A percentile compares a stretch with the other conserved stretches of the same genome.
Conservation (phyloP, 1,284 basidiomycete genomes). For the Leccinum subrobustum region DNA sequence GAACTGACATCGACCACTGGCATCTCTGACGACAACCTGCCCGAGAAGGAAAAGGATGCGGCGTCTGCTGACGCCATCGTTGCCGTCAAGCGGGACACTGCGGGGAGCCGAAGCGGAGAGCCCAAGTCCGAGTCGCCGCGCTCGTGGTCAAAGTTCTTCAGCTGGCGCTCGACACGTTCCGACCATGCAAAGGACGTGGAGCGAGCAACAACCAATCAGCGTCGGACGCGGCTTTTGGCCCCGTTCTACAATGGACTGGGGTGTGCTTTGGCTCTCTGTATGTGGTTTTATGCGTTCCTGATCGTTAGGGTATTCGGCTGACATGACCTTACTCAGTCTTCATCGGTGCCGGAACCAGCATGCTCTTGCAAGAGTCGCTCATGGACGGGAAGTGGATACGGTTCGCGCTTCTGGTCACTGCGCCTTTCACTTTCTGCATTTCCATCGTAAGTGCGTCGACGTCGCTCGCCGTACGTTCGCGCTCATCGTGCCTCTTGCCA, state of each 20-base stretch:
- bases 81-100: slow-evolving; percentile 35
- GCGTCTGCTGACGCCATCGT: slow-evolving; percentile 17
- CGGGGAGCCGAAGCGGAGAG: slow-evolving; percentile 9
- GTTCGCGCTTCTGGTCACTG: slow-evolving; percentile 61
- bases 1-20: slow-evolving; percentile 51
- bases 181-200: slow-evolving; percentile 43
- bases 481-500: slow-evolving; percentile 39
- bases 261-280: slow-evolving; percentile 60
- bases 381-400: slow-evolving; percentile 55
- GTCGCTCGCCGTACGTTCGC: neutral
- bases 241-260: slow-evolving; percentile 78
- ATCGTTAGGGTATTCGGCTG: slow-evolving; percentile 7
- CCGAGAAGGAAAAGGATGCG: slow-evolving; percentile 41
- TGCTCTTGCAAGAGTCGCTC: slow-evolving; percentile 63
- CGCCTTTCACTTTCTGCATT: slow-evolving; percentile 74
- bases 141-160: slow-evolving; percentile 30
- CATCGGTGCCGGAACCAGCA: slow-evolving; percentile 52
- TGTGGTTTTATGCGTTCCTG: slow-evolving; percentile 5
- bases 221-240: slow-evolving; percentile 63
- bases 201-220: slow-evolving; percentile 40
- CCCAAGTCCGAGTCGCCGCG: slow-evolving; percentile 12
- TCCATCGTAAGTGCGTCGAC: slow-evolving; percentile 53
- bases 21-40: slow-evolving; percentile 52
- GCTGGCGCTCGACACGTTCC: slow-evolving; percentile 33
- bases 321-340: slow-evolving; percentile 46